Evolutionary conservation across 2,329 filamentous ascomycete genomes (phyloP).

Genomic region (Trichoderma arundinaceum): DNA sequence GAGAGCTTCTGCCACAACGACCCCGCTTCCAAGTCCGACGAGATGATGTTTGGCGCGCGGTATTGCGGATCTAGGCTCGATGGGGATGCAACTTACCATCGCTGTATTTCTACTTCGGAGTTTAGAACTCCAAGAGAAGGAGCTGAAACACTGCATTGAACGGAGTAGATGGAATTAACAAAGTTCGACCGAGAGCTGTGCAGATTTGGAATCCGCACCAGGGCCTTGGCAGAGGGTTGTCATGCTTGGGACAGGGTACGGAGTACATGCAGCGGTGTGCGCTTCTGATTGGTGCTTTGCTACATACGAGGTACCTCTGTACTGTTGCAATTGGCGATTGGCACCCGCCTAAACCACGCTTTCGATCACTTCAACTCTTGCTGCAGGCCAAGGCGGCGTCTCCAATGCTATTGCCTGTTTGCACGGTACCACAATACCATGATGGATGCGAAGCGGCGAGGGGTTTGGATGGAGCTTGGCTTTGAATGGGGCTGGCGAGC

Average conservation of each 20-base stretch:
- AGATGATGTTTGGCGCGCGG: neutral
- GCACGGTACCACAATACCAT: neutral
- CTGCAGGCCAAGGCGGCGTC: neutral
- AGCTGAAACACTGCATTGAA: slow-evolving; percentile 2
- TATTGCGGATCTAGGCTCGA: neutral
- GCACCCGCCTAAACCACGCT: slow-evolving; percentile 1
- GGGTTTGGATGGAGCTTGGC: neutral
- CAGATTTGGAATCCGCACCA: too few relatives aligned
- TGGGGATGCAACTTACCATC: neutral
- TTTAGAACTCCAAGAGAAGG: slow-evolving; percentile 7
- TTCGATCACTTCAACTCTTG: neutral
- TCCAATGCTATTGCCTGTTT: slow-evolving; percentile 20
- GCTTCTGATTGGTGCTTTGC: neutral
- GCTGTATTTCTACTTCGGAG: slow-evolving; percentile 9
- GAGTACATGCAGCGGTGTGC: neutral
- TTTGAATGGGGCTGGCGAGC: neutral
- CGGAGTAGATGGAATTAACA: slow-evolving; percentile 13
- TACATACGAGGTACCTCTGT: too few relatives aligned
- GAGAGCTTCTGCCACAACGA: neutral
- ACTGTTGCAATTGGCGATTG: neutral
- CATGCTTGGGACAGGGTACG: neutral
- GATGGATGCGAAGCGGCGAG: slow-evolving; percentile 3
- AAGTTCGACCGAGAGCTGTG: too few relatives aligned
- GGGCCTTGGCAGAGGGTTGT: neutral
- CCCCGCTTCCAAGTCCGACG: slow-evolving; percentile 12